A percentile compares a stretch with the other conserved stretches of the same genome.
Conservation (phyloP, 257 asterid species). For the Solanum ossicruentum region DNA sequence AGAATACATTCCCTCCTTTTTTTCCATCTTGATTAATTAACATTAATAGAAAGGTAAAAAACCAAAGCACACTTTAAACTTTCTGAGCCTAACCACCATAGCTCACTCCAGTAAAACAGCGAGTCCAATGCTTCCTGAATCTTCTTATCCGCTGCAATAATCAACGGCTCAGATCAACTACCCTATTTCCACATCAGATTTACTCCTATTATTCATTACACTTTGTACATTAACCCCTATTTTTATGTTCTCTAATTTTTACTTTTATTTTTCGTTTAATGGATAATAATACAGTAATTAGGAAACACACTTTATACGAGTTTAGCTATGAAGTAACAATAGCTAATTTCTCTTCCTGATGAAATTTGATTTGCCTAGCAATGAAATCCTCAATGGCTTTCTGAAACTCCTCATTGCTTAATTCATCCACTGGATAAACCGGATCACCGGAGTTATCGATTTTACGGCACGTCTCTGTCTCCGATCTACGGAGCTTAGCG, state of each 20-base stretch:
- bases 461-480: slow-evolving; percentile 24
- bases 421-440: slow-evolving; percentile 23
- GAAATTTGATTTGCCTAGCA: slow-evolving; percentile 70
- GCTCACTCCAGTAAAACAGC: not conserved
- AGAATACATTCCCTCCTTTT: not conserved
- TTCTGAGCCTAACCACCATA: not conserved
- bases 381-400: slow-evolving; percentile 57
- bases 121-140: not conserved
- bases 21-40: not conserved
- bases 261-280: not conserved
- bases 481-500: slow-evolving; percentile 44
- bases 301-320: not conserved
- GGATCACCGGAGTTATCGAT: slow-evolving; percentile 10
- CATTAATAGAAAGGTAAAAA: not conserved
- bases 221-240: not conserved
- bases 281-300: not conserved
- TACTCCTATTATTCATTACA: not conserved
- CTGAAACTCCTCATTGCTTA: slow-evolving; percentile 79
- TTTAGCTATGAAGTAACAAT: slow-evolving; percentile 34
- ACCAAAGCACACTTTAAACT: not conserved
- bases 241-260: not conserved
- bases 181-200: not conserved
- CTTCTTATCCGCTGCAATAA: not conserved
- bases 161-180: slow-evolving; percentile 10
- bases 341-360: slow-evolving; percentile 44